Base-by-base conservation (phyloP, 257 asterid genomes). In the Knoxia roxburghii region DNA sequence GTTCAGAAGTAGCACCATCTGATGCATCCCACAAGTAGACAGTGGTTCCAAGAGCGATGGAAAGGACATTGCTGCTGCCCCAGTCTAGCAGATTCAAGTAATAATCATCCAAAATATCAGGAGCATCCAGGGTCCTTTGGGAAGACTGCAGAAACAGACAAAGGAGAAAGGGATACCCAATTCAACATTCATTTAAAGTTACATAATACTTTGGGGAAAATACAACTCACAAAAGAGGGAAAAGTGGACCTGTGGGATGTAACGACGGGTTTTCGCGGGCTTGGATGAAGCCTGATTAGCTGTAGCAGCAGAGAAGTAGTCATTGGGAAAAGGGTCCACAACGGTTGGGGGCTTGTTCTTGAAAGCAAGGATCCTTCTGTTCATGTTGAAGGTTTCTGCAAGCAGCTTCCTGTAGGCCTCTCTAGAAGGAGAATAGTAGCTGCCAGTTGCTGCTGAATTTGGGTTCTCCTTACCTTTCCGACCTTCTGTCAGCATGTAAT, bases 11-110 rank as follows among this genome's bases (percentile, higher is more conserved):
- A 46, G 71, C 77, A 48, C 95, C 96, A 23, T 79, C 81, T 11
- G 95, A 55, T 15, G 98, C 96, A 83, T 91, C 96, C 98, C 98
- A 91, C 82, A 89, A 51, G 65, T 91, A 91, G 0, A 91, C 90
- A 0, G 96, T 85, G 77, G 62, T 77, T 48, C 90, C 95, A 56
- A 91, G 95, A 69, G 96, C 98, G 75, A 91, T 85, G 0, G 98
- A 87, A 54, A 89, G 94, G 69, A 91, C 89, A 73, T 91, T 91
- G 85, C 87, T 76, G 84, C 85, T 83, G 61, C 98, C 95, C 98
- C 98, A 91, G 75, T 91, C 98, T 30, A 91, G 68, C 20, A 91
- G 77, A 46, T 91, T 91, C 89, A 91, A 71, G 69, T 87, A 91
- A 83, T 85, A 91, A 73, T 91, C 98, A 61, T 91, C 98, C 72